These are phyloP conservation scores for Tagetes erecta DNA, from an alignment of 129 eudicot genomes.

Conservation along the genomic window DNA sequence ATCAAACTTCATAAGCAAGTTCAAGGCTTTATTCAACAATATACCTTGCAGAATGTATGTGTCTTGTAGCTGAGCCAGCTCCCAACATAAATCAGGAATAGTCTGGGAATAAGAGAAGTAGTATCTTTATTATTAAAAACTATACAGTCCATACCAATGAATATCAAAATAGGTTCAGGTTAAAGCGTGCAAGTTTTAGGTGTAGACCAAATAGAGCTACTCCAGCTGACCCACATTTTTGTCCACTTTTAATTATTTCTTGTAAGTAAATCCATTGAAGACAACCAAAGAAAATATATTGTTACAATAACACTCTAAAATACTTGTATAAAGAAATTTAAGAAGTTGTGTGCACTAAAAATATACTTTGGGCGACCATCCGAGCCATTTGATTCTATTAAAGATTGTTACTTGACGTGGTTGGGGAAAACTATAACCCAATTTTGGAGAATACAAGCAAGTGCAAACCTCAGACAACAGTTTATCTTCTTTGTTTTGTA, in stretches of 20 bases:
- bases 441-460: background rate
- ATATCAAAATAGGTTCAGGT: background rate
- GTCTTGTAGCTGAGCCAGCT: slow-evolving; percentile 15
- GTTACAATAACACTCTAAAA: background rate
- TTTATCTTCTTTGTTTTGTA: slow-evolving; percentile 9
- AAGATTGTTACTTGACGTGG: background rate
- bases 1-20: background rate
- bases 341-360: background rate
- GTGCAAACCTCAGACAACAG: slow-evolving; percentile 4
- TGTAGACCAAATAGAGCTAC: background rate
- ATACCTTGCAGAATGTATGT: slow-evolving; percentile 15
- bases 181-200: background rate
- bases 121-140: background rate
- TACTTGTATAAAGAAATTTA: background rate
- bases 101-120: background rate
- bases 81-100: slow-evolving; percentile 15
- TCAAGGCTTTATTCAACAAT: background rate
- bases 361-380: background rate
- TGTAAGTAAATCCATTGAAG: background rate
- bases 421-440: background rate
- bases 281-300: background rate
- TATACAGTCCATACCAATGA: background rate
- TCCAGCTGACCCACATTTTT: background rate
- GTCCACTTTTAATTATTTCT: background rate
- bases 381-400: background rate